A percentile compares a stretch with the other conserved stretches of the same genome.
Conservation (phyloP, 352 stramenopile species). For the Pythium dissimile region DNA sequence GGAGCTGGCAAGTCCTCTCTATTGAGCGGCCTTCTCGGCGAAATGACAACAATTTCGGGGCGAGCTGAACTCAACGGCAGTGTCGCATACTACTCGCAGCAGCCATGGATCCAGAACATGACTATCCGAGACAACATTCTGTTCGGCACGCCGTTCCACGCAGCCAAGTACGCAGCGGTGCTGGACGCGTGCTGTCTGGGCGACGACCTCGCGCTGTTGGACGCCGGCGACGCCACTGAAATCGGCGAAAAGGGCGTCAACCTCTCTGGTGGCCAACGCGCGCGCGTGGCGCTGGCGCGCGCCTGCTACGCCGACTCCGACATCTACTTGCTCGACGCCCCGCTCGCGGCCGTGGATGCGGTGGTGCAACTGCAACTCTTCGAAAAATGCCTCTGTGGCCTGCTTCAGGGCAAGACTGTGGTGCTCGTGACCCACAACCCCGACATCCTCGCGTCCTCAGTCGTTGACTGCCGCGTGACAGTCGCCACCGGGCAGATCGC, state of each 20-base stretch:
- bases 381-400: conserved; percentile 7
- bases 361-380: conserved; percentile 90
- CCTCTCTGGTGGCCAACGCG: conserved; percentile 89
- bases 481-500: background rate
- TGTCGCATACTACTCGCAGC: conserved; percentile 61
- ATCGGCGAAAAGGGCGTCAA: conserved; percentile 93
- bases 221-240: conserved; percentile 81
- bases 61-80: conserved; percentile 7
- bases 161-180: conserved; percentile 32
- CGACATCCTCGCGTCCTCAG: conserved; percentile 8
- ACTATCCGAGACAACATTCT: conserved; percentile 91
- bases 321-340: conserved; percentile 87
- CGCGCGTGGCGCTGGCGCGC: conserved; percentile 41
- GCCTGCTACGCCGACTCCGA: conserved; percentile 45
- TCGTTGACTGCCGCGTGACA: conserved; percentile 9
- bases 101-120: conserved; percentile 90
- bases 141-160: conserved; percentile 61
- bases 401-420: conserved; percentile 39
- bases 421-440: conserved; percentile 87
- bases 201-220: conserved; percentile 77
- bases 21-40: conserved; percentile 30
- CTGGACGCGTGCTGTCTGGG: conserved; percentile 63
- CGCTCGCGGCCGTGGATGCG: conserved; percentile 87
- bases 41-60: conserved; percentile 62
- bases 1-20: conserved; percentile 37